Conservation (phyloP, 2,329 filamentous ascomycete species). For the Cytospora piceicola region DNA sequence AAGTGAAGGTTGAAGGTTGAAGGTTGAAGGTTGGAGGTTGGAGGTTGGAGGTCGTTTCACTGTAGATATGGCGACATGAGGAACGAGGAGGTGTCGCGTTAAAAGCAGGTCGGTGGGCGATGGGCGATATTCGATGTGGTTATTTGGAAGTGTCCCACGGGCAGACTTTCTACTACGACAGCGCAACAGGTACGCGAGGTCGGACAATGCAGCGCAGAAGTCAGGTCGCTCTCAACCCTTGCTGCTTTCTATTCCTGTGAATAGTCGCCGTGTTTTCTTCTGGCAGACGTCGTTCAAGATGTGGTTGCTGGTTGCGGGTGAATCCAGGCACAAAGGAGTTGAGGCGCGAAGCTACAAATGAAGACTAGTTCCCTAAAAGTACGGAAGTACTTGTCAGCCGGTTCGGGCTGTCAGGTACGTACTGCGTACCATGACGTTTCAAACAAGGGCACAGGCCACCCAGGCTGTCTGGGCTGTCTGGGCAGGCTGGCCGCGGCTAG, state of each 20-base stretch:
- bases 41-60: neutral
- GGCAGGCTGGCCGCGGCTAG: neutral
- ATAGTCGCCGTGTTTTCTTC: neutral
- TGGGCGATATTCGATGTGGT: neutral
- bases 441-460: neutral
- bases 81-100: conserved; percentile 5
- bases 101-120: neutral
- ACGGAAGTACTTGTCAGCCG: neutral
- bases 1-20: neutral
- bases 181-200: neutral
- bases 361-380: neutral
- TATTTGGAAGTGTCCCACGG: neutral
- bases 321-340: neutral
- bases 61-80: conserved; percentile 9
- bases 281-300: neutral
- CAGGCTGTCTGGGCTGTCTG: neutral
- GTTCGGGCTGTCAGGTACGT: neutral
- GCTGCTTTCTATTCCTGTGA: neutral
- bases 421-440: neutral
- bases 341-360: conserved; percentile 1
- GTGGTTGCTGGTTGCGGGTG: neutral
- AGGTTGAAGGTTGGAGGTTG: neutral
- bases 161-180: neutral
- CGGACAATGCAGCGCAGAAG: neutral
- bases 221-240: neutral